Conservation (phyloP, 2,329 filamentous ascomycete genomes). For the Ascocoryne sarcoides region DNA sequence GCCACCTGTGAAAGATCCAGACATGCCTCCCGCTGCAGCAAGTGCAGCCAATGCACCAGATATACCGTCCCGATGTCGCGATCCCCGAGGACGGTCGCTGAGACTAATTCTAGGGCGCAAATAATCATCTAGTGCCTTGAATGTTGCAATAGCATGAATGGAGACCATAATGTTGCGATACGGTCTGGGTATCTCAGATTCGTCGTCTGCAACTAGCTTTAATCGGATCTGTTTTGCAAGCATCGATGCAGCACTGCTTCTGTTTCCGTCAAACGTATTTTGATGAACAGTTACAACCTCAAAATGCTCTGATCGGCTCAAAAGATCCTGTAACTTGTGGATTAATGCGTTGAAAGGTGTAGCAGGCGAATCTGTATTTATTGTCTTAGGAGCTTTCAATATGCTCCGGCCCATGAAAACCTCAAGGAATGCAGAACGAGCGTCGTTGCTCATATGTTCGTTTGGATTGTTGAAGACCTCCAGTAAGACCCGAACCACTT, state of each 20-base stretch:
- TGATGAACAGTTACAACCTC: conserved; percentile 94
- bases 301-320: conserved; percentile 96
- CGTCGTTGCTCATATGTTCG: conserved; percentile 51
- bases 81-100: conserved; percentile 61
- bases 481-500: conserved; percentile 76
- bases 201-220: conserved; percentile 79
- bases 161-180: conserved; percentile 97
- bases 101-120: conserved; percentile 80
- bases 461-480: conserved; percentile 70
- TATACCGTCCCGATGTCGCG: conserved; percentile 51
- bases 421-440: conserved; percentile 77
- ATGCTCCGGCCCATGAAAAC: conserved; percentile 79
- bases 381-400: conserved; percentile 52
- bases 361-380: conserved; percentile 57
- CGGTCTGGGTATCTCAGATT: conserved; percentile 76
- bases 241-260: conserved; percentile 90
- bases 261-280: conserved; percentile 80
- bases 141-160: conserved; percentile 95
- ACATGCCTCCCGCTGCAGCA: conserved; percentile 55
- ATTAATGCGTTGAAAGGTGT: conserved; percentile 88
- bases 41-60: conserved; percentile 66
- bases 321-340: conserved; percentile 87
- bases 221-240: conserved; percentile 90
- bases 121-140: conserved; percentile 95
- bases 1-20: conserved; percentile 35